Base-by-base conservation (phyloP, 495 filamentous ascomycete genomes). In the Penicillium dipodomyicola region DNA sequence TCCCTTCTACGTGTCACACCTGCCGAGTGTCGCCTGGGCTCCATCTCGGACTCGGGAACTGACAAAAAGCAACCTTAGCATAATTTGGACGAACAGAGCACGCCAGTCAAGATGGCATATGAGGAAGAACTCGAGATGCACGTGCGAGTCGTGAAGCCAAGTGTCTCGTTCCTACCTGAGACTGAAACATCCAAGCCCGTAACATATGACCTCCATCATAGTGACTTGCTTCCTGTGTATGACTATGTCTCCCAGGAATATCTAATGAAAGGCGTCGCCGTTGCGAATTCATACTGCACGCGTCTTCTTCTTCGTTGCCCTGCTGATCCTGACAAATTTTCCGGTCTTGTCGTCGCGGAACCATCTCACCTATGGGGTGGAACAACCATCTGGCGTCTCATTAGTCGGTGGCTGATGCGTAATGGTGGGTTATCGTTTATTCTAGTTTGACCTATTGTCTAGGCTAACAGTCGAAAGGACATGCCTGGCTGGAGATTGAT, bases 351-450 rank as follows among this genome's bases (percentile, higher is more conserved):
- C 27, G 27, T 60, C 23, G 45, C 35, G 25, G 57, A 60, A 20
- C 57, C 57, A 23, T 41, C 52, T 43, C 52, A 57, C 17, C 25
- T 56, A 15, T 56, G 43, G 52, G 57, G 52, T 17, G 52, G 57
- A 33, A 56, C 45, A 40, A 56, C 17, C 44, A 35, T 56, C 6
- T 60, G 57, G 57, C 45, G 44, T 42, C 33, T 46, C 2, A 51
- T 49, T 5, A 57, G 46, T 27, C 52, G 57, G 14, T 60, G 57
- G 57, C 4, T 60, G 2, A 60, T 60, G 57, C 53, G 57, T 4
- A 60, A 56, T 46, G 52, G 52, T 60, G 11, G 46, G 44, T 51
- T 7, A 0, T 8, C 1, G 7, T 39, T 15, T 17, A 7, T 23
- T n/a, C 2, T 33, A 3, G 0, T 7, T 22, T 40, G 14, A 1